Evolutionary conservation across 176 grass and related monocot genomes (phyloP), one percentile per base, ranked within the genome.

Genomic region (Oropetium thomaeum): DNA sequence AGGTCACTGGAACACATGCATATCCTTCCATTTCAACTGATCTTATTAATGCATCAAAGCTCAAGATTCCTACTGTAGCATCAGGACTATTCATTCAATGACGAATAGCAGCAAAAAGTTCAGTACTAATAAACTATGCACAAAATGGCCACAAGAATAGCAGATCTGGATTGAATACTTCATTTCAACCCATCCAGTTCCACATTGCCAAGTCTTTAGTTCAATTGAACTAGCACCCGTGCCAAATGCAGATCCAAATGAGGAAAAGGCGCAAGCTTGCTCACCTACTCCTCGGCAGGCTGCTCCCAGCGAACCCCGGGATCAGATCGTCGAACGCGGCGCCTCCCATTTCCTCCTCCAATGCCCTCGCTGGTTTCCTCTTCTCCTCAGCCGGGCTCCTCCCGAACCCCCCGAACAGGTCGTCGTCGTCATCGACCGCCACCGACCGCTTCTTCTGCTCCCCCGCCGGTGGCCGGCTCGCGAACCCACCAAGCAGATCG

Each of bases 281-380:
- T 91, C 68, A 87, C 92, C 65, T 87, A 10, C 71, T 82, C 53
- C 45, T 31, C 19, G 63, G 74, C 13, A 64, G 79, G 62, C 66
- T 83, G 71, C 76, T 90, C 12, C 84, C 58, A 1, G 89, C 59
- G 11, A 98, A 98, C 31, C 96, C 91, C 10, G 89, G 91, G 59
- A 95, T 88, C 45, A 98, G 85, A 71, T 95, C 91, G 58, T 94
- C 89, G 35, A 92, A 98, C 22, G 60, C 86, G 5, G 68, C 32
- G n/a, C 37, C 40, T 23, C 19, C 66, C 11, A 3, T 30, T 14
- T 37, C 63, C 17, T 77, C 63, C 69, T 39, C 65, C 1, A 20
- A 8, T 27, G 19, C 48, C 66, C 39, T 1, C 39, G n/a, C 65
- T 15, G 72, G 61, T 67, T 84, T 87, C 73, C 61, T 78, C 67